These are phyloP conservation scores for Macrolepiota fuliginosa DNA, from an alignment of 768 basidiomycete species.

Conservation along the genomic window DNA sequence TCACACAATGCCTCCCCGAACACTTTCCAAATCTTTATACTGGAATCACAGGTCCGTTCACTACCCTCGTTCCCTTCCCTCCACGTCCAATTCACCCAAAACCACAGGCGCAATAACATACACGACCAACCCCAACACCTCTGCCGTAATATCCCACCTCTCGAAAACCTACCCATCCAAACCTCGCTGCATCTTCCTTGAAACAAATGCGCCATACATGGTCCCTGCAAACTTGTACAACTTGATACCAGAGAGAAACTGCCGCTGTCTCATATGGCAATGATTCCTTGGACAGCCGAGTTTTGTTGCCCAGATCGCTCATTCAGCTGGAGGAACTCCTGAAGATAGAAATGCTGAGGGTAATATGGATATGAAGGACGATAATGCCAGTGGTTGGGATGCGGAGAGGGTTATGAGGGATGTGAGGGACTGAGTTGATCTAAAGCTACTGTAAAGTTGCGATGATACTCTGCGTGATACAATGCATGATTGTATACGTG, in stretches of 20 bases:
- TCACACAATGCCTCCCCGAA: slow-evolving; percentile 66
- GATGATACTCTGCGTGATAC: too few species aligned
- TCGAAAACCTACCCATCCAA: slow-evolving; percentile 16
- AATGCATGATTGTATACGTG: too few species aligned
- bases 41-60: slow-evolving; percentile 65
- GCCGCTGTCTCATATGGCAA: slow-evolving; percentile 72
- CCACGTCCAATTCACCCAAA: background rate
- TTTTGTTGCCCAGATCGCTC: slow-evolving; percentile 64
- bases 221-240: slow-evolving; percentile 71
- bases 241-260: slow-evolving; percentile 50
- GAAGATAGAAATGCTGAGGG: slow-evolving; percentile 50
- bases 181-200: slow-evolving; percentile 57
- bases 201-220: slow-evolving; percentile 91
- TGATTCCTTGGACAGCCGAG: slow-evolving; percentile 85
- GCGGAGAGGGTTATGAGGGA: too few species aligned
- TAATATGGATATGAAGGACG: slow-evolving; percentile 59
- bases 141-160: slow-evolving; percentile 61
- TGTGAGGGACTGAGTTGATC: too few species aligned
- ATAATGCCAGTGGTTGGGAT: too few species aligned
- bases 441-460: too few species aligned
- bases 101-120: slow-evolving; percentile 77
- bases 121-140: slow-evolving; percentile 69
- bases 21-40: slow-evolving; percentile 83
- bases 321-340: too few species aligned
- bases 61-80: background rate